Evolutionary conservation across 495 filamentous ascomycete genomes (phyloP).

Genomic region (Annulohypoxylon nitens): DNA sequence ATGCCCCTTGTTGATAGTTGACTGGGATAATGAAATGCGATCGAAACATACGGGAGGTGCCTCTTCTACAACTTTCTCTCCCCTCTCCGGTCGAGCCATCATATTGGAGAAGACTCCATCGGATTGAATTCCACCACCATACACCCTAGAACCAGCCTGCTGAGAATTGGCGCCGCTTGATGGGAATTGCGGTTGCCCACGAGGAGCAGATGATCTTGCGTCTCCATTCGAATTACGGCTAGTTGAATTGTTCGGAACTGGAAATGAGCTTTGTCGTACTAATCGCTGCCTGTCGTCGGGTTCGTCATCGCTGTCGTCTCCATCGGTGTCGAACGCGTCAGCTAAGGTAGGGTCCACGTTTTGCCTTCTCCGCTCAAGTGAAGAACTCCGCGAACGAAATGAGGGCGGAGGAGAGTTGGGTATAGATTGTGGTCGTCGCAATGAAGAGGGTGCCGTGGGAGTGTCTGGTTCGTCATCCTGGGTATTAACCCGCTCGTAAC

Average conservation of each 20-base stretch:
- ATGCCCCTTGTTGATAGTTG: constrained; percentile 28
- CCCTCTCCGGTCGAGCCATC: constrained; percentile 88
- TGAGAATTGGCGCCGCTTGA: constrained; percentile 52
- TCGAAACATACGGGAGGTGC: constrained; percentile 83
- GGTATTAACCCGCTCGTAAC: constrained; percentile 78
- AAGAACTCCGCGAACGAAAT: constrained; percentile 87
- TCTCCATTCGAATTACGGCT: constrained; percentile 31
- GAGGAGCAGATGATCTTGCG: constrained; percentile 26
- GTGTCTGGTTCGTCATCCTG: constrained; percentile 62
- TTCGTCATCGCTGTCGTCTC: constrained; percentile 78
- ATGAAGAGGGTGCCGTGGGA: constrained; percentile 51
- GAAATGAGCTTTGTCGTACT: constrained; percentile 76
- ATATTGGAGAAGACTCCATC: constrained; percentile 98
- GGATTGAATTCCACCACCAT: constrained; percentile 75
- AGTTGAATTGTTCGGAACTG: constrained; percentile 39
- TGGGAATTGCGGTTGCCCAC: constrained; percentile 38
- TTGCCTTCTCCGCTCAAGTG: constrained; percentile 69
- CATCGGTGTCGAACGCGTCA: constrained; percentile 89
- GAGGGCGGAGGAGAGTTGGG: constrained; percentile 93
- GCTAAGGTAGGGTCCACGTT: constrained; percentile 79
- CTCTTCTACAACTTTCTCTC: constrained; percentile 85
- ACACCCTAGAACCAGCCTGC: constrained; percentile 57
- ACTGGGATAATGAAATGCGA: neutral
- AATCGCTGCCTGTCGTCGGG: constrained; percentile 87
- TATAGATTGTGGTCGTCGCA: constrained; percentile 59